Evolutionary conservation across 2,329 filamentous ascomycete species (phyloP).

Genomic region (Pleoardoris graminearum): DNA sequence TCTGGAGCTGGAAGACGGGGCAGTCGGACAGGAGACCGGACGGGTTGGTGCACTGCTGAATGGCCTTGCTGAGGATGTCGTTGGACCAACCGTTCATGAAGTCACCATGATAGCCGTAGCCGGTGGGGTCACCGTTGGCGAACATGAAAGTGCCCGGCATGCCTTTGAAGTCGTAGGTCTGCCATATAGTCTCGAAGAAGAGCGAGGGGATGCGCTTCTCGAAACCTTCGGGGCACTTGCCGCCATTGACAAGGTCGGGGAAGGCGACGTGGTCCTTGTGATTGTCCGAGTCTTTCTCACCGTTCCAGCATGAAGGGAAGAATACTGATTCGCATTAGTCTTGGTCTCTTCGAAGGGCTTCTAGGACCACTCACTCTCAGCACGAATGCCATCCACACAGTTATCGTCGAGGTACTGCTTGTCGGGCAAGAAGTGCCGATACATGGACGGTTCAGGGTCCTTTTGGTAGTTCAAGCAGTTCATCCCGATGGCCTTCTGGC

Average conservation of each 20-base stretch:
- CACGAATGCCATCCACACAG: constrained; percentile 77
- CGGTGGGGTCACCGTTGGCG: constrained; percentile 72
- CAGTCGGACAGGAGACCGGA: constrained; percentile 75
- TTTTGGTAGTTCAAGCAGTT: constrained; percentile 86
- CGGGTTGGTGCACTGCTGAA: constrained; percentile 71
- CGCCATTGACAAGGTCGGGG: constrained; percentile 57
- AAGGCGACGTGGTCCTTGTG: constrained; percentile 69
- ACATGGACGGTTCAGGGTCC: constrained; percentile 71
- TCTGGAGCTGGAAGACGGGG: constrained; percentile 71
- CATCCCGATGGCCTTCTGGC: constrained; percentile 85
- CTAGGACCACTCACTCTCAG: constrained; percentile 49
- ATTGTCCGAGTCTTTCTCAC: constrained; percentile 59
- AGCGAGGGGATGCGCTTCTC: constrained; percentile 61
- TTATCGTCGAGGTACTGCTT: constrained; percentile 79
- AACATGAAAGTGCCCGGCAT: constrained; percentile 65
- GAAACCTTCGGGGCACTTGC: constrained; percentile 59
- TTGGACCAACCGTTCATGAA: constrained; percentile 74
- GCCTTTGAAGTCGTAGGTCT: constrained; percentile 56
- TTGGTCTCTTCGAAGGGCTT: neutral
- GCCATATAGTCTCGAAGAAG: constrained; percentile 64
- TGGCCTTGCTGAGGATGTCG: constrained; percentile 65
- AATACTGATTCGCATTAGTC: constrained; percentile 36
- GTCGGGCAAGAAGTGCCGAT: constrained; percentile 78
- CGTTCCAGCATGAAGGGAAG: constrained; percentile 78
- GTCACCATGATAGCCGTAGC: constrained; percentile 73